Conservation (phyloP, 2,329 filamentous ascomycete species). For the Curvularia eragrostidis region DNA sequence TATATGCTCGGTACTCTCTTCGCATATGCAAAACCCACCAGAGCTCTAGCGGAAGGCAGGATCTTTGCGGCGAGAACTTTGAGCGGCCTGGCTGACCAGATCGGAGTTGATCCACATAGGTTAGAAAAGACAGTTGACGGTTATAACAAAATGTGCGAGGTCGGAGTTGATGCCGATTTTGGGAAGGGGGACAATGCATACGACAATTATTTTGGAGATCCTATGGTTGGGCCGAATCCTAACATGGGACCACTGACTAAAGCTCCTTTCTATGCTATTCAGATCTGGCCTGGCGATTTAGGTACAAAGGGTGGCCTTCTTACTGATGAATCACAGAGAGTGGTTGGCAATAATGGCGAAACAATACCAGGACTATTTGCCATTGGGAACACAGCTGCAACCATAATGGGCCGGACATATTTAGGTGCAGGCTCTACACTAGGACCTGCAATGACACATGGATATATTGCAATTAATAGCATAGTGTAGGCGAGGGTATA, state of each 20-base stretch:
- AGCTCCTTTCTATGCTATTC: neutral
- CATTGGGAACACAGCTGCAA: neutral
- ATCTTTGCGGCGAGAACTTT: too few species aligned
- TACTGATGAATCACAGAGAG: neutral
- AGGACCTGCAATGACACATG: neutral
- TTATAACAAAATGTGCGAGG: neutral
- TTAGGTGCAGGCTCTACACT: neutral
- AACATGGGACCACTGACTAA: neutral
- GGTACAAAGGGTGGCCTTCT: neutral
- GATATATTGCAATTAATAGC: neutral
- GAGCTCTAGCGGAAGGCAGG: too few species aligned
- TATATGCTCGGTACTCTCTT: neutral
- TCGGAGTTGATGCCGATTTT: neutral
- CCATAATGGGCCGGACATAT: neutral
- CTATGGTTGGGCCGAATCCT: neutral
- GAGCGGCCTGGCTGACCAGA: neutral
- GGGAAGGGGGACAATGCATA: neutral
- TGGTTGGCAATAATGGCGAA: neutral
- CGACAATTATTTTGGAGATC: neutral
- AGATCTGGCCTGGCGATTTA: neutral
- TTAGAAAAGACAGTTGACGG: neutral
- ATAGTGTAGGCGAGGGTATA: too few species aligned
- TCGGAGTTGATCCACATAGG: neutral
- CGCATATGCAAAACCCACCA: too few species aligned
- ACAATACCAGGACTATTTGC: neutral